Percentiles rank a stretch among this genome's conserved stretches.
Conservation (phyloP, 2,329 filamentous ascomycete genomes). For the Aureobasidium uvarum region DNA sequence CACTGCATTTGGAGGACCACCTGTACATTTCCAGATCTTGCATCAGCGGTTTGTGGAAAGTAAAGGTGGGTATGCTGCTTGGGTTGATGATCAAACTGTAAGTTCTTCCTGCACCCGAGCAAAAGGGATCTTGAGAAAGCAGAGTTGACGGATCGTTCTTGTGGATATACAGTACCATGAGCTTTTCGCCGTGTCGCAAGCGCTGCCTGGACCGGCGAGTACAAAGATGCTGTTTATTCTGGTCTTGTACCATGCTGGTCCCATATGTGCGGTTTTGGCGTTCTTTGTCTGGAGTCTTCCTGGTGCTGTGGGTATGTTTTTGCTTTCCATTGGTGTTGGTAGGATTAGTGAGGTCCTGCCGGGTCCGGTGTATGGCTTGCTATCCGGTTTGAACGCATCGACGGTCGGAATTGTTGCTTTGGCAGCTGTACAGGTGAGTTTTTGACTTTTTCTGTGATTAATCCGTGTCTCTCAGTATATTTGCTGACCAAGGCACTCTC, state of each 20-base stretch:
- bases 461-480: too few relatives aligned
- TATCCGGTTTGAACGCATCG: conserved; percentile 69
- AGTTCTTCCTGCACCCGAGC: conserved; percentile 27
- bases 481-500: too few relatives aligned
- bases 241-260: conserved; percentile 61
- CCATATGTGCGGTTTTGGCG: conserved; percentile 56
- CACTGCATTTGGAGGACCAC: conserved; percentile 65
- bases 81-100: conserved; percentile 69
- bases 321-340: conserved; percentile 62
- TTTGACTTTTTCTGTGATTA: too few relatives aligned
- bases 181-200: conserved; percentile 67
- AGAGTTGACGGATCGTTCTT: background rate
- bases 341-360: conserved; percentile 60
- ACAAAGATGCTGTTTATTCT: conserved; percentile 73
- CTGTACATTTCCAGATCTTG: conserved; percentile 68
- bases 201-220: conserved; percentile 64
- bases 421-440: conserved; percentile 56
- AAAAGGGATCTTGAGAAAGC: background rate
- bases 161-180: conserved; percentile 60
- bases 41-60: conserved; percentile 61
- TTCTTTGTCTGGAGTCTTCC: conserved; percentile 69
- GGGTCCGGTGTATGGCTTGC: conserved; percentile 62
- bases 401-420: conserved; percentile 71
- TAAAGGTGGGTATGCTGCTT: conserved; percentile 42
- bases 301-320: conserved; percentile 68